Percentiles rank a stretch among this genome's conserved stretches.
These are phyloP conservation scores for Cladosporium austrohemisphaericum DNA, from an alignment of 2,329 filamentous ascomycete genomes.

Conservation along the genomic window DNA sequence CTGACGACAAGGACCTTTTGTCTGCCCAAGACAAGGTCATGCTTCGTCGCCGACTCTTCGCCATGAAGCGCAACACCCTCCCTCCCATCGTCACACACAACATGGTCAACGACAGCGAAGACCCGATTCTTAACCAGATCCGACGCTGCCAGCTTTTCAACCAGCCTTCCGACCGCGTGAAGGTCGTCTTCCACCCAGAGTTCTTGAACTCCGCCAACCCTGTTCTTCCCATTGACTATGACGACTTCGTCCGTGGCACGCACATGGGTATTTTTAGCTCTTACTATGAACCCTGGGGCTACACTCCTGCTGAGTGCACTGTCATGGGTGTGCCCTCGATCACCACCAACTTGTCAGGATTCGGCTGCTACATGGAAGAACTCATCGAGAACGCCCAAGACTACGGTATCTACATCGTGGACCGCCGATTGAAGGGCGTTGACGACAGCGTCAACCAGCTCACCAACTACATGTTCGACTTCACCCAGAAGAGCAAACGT, in stretches of 20 bases:
- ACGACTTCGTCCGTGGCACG: constrained; percentile 96
- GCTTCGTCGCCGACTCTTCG: constrained; percentile 84
- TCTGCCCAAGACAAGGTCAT: constrained; percentile 88
- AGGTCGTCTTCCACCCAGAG: constrained; percentile 96
- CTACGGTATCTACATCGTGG: constrained; percentile 98
- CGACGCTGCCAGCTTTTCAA: constrained; percentile 96
- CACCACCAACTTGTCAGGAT: constrained; percentile 95
- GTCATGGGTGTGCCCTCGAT: constrained; percentile 99
- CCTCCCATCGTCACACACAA: constrained; percentile 98
- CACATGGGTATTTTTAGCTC: constrained; percentile 94
- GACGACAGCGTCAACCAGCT: constrained; percentile 98
- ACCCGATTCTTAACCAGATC: constrained; percentile 93
- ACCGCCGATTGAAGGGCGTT: constrained; percentile 89
- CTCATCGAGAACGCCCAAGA: constrained; percentile 96
- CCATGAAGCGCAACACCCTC: constrained; percentile 87
- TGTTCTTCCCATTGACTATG: constrained; percentile 91
- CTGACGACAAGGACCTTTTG: constrained; percentile 94
- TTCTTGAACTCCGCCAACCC: constrained; percentile 96
- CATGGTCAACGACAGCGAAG: constrained; percentile 91
- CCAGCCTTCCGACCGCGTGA: constrained; percentile 89
- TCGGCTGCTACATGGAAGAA: constrained; percentile 99
- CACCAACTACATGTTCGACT: constrained; percentile 88
- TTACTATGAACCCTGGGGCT: constrained; percentile 99
- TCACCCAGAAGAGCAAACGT: constrained; percentile 84
- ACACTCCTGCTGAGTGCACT: constrained; percentile 95